These are phyloP conservation scores for Pseudogymnoascus sp. DNA, from an alignment of 2,329 filamentous ascomycete species.

Conservation along the genomic window DNA sequence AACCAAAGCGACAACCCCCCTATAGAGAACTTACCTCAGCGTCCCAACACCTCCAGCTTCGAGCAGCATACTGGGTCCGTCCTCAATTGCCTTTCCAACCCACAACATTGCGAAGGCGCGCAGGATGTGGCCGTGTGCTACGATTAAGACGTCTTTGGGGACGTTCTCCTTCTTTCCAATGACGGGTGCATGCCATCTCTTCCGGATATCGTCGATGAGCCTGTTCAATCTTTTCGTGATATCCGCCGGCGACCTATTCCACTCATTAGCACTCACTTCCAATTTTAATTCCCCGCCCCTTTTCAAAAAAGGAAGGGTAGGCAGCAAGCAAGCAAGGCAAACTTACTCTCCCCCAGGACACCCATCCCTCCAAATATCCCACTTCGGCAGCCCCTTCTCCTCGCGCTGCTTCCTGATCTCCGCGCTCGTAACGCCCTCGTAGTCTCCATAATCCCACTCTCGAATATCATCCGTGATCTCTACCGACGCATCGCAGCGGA, in stretches of 20 bases:
- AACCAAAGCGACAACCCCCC: not conserved
- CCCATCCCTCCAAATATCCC: constrained; percentile 88
- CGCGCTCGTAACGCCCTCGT: constrained; percentile 69
- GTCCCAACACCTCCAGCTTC: constrained; percentile 82
- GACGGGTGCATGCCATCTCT: constrained; percentile 52
- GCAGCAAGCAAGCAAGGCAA: not conserved
- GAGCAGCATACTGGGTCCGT: constrained; percentile 72
- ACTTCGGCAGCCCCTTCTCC: constrained; percentile 48
- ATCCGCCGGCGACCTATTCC: constrained; percentile 43
- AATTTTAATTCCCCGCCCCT: not conserved
- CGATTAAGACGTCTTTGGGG: constrained; percentile 62
- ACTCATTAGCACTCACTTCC: not conserved
- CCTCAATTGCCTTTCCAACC: constrained; percentile 63
- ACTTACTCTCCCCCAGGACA: constrained; percentile 76
- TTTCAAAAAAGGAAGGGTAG: not conserved
- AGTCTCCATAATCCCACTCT: constrained; percentile 84
- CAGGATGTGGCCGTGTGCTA: constrained; percentile 86
- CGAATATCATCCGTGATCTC: constrained; percentile 64
- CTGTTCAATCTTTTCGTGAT: constrained; percentile 65
- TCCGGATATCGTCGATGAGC: constrained; percentile 66
- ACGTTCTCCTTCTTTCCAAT: constrained; percentile 46
- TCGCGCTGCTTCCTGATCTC: constrained; percentile 55
- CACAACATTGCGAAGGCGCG: constrained; percentile 83
- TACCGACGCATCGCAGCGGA: constrained; percentile 44
- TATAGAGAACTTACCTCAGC: constrained; percentile 49